These are phyloP conservation scores for Hyaloscypha variabilis DNA, from an alignment of 495 filamentous ascomycete genomes.

Conservation along the genomic window DNA sequence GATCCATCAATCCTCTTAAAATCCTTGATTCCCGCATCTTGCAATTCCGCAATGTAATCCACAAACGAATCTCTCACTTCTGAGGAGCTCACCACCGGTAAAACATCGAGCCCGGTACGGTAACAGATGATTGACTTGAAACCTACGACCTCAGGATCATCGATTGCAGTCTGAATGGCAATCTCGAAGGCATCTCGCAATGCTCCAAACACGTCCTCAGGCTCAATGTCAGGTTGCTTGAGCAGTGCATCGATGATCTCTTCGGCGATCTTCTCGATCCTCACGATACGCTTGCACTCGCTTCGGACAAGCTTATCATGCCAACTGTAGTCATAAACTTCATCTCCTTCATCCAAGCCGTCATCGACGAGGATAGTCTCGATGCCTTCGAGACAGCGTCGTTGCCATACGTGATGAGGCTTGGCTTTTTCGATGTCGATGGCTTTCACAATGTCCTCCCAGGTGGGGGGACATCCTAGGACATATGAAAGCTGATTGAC, in stretches of 20 bases:
- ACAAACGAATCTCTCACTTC: slow-evolving; percentile 30
- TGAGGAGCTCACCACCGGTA: neutral
- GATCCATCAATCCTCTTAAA: slow-evolving; percentile 27
- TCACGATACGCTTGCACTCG: slow-evolving; percentile 75
- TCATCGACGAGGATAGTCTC: slow-evolving; percentile 81
- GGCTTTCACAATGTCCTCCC: slow-evolving; percentile 64
- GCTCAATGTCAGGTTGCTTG: slow-evolving; percentile 21
- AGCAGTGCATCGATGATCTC: slow-evolving; percentile 56
- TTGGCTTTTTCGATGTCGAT: slow-evolving; percentile 57
- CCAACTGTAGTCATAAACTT: slow-evolving; percentile 65
- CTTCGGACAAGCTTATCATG: slow-evolving; percentile 67
- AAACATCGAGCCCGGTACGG: slow-evolving; percentile 70
- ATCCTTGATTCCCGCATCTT: slow-evolving; percentile 2
- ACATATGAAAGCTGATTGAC: slow-evolving; percentile 67
- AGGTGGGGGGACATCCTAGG: slow-evolving; percentile 59
- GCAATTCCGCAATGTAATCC: slow-evolving; percentile 9
- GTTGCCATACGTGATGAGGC: slow-evolving; percentile 60
- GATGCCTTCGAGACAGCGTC: slow-evolving; percentile 71
- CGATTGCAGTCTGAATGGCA: slow-evolving; percentile 41
- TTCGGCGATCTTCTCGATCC: slow-evolving; percentile 79
- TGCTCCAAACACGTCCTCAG: slow-evolving; percentile 41
- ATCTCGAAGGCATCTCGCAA: slow-evolving; percentile 49
- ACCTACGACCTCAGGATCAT: slow-evolving; percentile 70
- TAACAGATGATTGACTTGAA: slow-evolving; percentile 91
- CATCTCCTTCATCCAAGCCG: slow-evolving; percentile 59